Evolutionary conservation across 352 stramenopile genomes (phyloP), one percentile per base, ranked within the genome.

Genomic region (Phytophthora pluvialis): DNA sequence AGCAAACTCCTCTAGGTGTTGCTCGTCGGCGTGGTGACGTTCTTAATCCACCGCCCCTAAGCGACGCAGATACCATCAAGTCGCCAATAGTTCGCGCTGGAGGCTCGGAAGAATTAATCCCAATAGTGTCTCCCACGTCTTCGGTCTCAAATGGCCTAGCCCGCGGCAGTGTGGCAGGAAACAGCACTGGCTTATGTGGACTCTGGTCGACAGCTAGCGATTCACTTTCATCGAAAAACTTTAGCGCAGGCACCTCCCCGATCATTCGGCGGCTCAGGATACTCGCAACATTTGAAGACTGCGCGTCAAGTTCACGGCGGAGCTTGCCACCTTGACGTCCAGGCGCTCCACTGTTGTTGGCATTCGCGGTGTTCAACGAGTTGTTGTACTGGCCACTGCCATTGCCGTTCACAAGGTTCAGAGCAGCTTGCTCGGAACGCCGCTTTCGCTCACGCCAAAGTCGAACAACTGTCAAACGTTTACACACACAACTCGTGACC

Each of bases 261-360:
- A 92, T 88, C 57, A 92, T 68, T n/a, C 82, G 74, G 8, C 79
- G 79, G 56, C 83, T 91, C 64, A 94, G 60, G 39, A 94, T 92
- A 16, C 81, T 83, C 8, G 90, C 81, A 31, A 94, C 78, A 60
- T 87, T 88, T 5, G 76, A 80, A 26, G 84, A 86, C 47, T 91
- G 73, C 1, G 82, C 77, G 29, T 72, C 65, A 16, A 90, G 57
- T 45, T 90, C 80, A 13, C 74, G 81, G 8, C 80, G 73, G 9
- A 88, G 32, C 42, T 90, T 90, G 39, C 70, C 73, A 29, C 64
- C 58, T 7, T 73, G 64, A 15, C 66, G 60, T 6, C 72, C 67
- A 15, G 63, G 48, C 10, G 8, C 12, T 45, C 16, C 18, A 2
- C 29, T 54, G 32, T 33, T 51, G 26, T 44, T 65, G 3, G 60